These are phyloP conservation scores for Trichoderma koningiopsis DNA, from an alignment of 2,329 filamentous ascomycete species.

Conservation along the genomic window DNA sequence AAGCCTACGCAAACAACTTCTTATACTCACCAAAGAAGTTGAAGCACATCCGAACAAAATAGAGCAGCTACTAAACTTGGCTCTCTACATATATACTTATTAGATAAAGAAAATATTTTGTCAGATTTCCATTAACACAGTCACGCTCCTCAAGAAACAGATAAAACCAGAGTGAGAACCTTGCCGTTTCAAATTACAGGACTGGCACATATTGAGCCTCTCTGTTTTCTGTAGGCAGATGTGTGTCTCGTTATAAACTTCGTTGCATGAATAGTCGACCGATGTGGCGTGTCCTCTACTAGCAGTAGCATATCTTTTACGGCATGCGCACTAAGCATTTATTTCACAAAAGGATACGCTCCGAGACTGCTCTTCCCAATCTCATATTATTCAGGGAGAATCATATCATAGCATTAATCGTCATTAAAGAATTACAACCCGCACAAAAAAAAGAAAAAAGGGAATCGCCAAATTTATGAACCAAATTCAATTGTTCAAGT, in stretches of 20 bases:
- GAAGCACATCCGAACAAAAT: conserved; percentile 84
- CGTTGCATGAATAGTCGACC: neutral
- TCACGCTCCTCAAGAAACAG: neutral
- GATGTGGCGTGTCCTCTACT: neutral
- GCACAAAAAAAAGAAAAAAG: neutral
- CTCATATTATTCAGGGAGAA: neutral
- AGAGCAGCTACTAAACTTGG: conserved; percentile 35
- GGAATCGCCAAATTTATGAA: neutral
- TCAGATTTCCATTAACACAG: neutral
- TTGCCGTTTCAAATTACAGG: neutral
- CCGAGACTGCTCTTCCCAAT: neutral
- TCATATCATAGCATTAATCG: neutral
- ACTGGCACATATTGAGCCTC: neutral
- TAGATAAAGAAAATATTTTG: neutral
- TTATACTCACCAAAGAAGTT: conserved; percentile 81
- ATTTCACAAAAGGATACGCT: neutral
- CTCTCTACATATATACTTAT: neutral
- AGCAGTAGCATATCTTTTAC: neutral
- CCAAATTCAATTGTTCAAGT: conserved; percentile 39
- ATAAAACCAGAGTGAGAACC: neutral
- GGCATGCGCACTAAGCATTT: neutral
- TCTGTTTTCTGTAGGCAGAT: neutral
- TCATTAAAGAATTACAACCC: neutral
- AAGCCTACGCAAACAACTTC: conserved; percentile 98
- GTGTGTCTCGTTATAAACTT: neutral